Evolutionary conservation across 495 filamentous ascomycete genomes (phyloP).

Genomic region (Clohesyomyces aquaticus): DNA sequence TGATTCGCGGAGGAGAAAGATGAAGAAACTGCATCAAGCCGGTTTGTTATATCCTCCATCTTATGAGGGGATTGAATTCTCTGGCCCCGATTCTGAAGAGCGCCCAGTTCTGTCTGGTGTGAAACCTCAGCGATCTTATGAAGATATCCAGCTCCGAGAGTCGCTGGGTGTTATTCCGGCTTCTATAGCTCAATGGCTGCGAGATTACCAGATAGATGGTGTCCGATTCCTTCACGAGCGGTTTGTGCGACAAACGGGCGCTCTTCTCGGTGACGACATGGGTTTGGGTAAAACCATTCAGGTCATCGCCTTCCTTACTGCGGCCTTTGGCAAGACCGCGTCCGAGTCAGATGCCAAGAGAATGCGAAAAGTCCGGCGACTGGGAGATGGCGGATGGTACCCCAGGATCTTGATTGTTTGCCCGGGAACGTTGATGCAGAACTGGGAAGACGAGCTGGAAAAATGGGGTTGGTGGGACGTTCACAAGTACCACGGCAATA

Average conservation of each 20-base stretch:
- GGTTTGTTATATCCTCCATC: conserved; percentile 78
- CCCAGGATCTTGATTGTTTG: conserved; percentile 85
- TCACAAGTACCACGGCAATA: conserved; percentile 74
- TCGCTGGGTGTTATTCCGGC: conserved; percentile 88
- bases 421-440: conserved; percentile 83
- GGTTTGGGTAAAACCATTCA: conserved; percentile 96
- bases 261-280: conserved; percentile 95
- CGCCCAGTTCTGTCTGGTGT: conserved; percentile 65
- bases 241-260: conserved; percentile 91
- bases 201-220: conserved; percentile 88
- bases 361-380: conserved; percentile 84
- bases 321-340: conserved; percentile 91
- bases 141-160: conserved; percentile 67
- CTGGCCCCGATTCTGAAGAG: conserved; percentile 72
- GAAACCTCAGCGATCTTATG: conserved; percentile 66
- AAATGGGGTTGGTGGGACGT: conserved; percentile 97
- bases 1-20: conserved; percentile 55
- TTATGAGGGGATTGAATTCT: conserved; percentile 83
- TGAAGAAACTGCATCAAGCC: conserved; percentile 64
- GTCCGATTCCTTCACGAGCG: conserved; percentile 83
- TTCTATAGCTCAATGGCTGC: conserved; percentile 87
- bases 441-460: conserved; percentile 84
- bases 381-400: conserved; percentile 69
- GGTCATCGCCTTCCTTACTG: conserved; percentile 91
- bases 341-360: conserved; percentile 85